Percentiles rank a stretch among this genome's conserved stretches.
These are phyloP conservation scores for Hyphodiscus sp. DNA, from an alignment of 2,329 filamentous ascomycete species.

Conservation along the genomic window DNA sequence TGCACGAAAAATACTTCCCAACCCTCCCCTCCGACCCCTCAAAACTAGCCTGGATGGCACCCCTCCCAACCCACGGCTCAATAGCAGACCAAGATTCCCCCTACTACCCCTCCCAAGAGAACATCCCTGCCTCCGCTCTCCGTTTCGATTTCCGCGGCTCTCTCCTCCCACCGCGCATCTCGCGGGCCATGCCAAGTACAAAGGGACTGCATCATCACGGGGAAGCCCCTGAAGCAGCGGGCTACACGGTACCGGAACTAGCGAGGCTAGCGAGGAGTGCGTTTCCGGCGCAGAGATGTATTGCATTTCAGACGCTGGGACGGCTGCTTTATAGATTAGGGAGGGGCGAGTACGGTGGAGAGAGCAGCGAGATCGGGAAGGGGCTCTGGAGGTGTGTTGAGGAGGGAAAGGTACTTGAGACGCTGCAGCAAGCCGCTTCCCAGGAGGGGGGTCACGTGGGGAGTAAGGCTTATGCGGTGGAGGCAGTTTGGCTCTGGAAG, in stretches of 20 bases:
- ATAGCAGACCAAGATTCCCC: conserved; percentile 62
- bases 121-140: conserved; percentile 67
- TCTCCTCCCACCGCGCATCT: conserved; percentile 69
- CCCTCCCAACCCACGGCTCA: conserved; percentile 57
- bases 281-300: conserved; percentile 79
- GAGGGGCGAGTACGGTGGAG: conserved; percentile 61
- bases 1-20: conserved; percentile 93
- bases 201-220: conserved; percentile 90
- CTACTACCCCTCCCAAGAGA: conserved; percentile 72
- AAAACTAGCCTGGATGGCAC: conserved; percentile 85
- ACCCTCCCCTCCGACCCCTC: conserved; percentile 77
- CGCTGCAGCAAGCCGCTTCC: conserved; percentile 67
- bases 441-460: conserved; percentile 66
- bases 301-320: conserved; percentile 87
- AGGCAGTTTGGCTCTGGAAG: conserved; percentile 75
- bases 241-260: conserved; percentile 87
- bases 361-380: conserved; percentile 59
- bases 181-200: conserved; percentile 66
- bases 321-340: conserved; percentile 80
- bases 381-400: conserved; percentile 80
- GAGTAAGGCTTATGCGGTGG: conserved; percentile 75
- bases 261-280: conserved; percentile 73
- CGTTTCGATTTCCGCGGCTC: conserved; percentile 84
- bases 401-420: conserved; percentile 69
- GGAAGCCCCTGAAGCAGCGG: conserved; percentile 84